phyloP scores from a whole-genome alignment of 495 filamentous ascomycete genomes.

The Rhizodiscina lignyota region DNA sequence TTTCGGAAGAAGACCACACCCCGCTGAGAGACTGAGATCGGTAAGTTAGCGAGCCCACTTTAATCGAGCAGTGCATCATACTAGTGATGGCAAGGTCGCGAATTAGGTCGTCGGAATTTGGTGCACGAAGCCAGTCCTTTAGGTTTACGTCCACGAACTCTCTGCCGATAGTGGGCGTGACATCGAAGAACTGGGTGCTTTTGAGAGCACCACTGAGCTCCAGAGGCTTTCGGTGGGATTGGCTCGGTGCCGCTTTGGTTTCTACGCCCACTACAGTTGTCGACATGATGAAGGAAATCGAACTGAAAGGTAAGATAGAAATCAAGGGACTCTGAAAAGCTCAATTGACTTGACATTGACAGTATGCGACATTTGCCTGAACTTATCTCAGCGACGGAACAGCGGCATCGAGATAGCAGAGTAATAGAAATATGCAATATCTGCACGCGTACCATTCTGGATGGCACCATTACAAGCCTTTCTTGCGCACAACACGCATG shows the following conservation, averaged over 20 bases:
- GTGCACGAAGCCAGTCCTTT: slow-evolving; percentile 39
- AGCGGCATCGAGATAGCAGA: too few relatives aligned
- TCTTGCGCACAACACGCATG: too few relatives aligned
- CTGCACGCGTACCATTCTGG: too few relatives aligned
- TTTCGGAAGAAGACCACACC: slow-evolving; percentile 72
- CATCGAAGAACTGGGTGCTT: slow-evolving; percentile 40
- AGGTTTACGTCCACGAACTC: slow-evolving; percentile 46
- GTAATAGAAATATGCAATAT: too few relatives aligned
- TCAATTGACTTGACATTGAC: too few relatives aligned
- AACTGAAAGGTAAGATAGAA: not conserved
- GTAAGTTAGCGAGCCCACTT: not conserved
- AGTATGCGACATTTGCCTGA: too few relatives aligned
- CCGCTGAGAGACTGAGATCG: slow-evolving; percentile 50
- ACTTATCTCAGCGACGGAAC: too few relatives aligned
- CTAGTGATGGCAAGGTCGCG: slow-evolving; percentile 50
- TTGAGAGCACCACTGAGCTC: slow-evolving; percentile 36
- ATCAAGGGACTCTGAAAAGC: too few relatives aligned
- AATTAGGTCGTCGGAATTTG: slow-evolving; percentile 49
- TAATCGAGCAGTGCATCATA: slow-evolving; percentile 17
- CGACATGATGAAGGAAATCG: not conserved
- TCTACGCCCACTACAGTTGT: not conserved
- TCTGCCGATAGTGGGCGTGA: slow-evolving; percentile 50
- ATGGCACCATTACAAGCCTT: too few relatives aligned
- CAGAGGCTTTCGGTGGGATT: slow-evolving; percentile 21
- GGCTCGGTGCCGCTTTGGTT: not conserved